Evolutionary conservation across 2,329 filamentous ascomycete species (phyloP).

Genomic region (Trichothecium roseum): DNA sequence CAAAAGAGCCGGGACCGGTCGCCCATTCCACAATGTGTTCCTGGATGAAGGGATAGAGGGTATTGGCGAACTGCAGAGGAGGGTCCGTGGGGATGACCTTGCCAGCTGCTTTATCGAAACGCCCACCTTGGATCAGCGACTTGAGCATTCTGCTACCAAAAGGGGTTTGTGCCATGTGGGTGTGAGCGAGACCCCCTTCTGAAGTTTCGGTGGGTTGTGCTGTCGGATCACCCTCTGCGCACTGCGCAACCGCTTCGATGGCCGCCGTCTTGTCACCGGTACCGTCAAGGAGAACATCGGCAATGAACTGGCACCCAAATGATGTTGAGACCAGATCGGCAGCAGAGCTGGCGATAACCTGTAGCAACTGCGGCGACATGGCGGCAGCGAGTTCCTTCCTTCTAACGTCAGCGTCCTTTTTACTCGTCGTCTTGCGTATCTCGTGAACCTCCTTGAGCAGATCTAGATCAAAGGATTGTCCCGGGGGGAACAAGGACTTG

Average conservation of each 20-base stretch:
- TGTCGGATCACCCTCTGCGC: conserved; percentile 46
- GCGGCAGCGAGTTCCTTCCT: conserved; percentile 66
- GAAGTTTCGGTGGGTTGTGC: conserved; percentile 27
- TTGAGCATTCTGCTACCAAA: conserved; percentile 79
- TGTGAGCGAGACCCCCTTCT: not conserved
- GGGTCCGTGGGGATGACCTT: conserved; percentile 63
- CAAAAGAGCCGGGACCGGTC: conserved; percentile 75
- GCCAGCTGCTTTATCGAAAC: conserved; percentile 67
- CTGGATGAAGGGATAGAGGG: conserved; percentile 75
- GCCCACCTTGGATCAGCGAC: conserved; percentile 79
- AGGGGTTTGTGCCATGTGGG: conserved; percentile 50
- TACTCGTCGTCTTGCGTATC: conserved; percentile 75
- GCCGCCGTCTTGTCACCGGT: conserved; percentile 68
- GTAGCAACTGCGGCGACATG: conserved; percentile 65
- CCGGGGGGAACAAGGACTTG: conserved; percentile 48
- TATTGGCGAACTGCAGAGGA: conserved; percentile 66
- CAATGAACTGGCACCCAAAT: conserved; percentile 80
- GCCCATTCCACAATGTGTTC: conserved; percentile 73
- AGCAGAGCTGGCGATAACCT: conserved; percentile 59
- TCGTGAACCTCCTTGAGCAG: conserved; percentile 68
- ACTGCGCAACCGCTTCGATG: conserved; percentile 57
- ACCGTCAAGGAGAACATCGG: conserved; percentile 69
- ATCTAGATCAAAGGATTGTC: conserved; percentile 55
- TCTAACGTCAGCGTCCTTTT: conserved; percentile 75
- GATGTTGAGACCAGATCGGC: conserved; percentile 60